phyloP scores from a whole-genome alignment of 495 filamentous ascomycete species.

The Penicillium macrosclerotiorum region DNA sequence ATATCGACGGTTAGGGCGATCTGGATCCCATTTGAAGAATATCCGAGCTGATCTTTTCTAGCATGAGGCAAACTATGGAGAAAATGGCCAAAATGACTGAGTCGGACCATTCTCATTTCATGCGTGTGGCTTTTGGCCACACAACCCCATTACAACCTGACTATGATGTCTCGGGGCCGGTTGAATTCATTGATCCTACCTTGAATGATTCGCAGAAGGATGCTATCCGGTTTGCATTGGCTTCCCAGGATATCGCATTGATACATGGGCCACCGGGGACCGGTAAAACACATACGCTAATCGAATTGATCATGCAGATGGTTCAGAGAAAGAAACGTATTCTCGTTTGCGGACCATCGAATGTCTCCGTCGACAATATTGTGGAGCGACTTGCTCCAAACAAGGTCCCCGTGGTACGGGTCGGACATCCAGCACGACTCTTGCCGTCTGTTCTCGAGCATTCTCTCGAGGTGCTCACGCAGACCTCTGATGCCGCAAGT shows the following conservation, averaged over 20 bases:
- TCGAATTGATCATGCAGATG: slow-evolving; percentile 90
- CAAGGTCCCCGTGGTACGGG: slow-evolving; percentile 80
- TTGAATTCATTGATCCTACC: slow-evolving; percentile 74
- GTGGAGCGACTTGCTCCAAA: slow-evolving; percentile 86
- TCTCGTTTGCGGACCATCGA: slow-evolving; percentile 92
- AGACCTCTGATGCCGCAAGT: slow-evolving; percentile 80
- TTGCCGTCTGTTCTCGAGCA: slow-evolving; percentile 86
- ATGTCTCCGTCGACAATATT: slow-evolving; percentile 97
- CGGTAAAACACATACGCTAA: slow-evolving; percentile 95
- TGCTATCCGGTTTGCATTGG: slow-evolving; percentile 85
- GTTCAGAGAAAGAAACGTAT: slow-evolving; percentile 67
- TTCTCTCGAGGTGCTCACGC: slow-evolving; percentile 89
- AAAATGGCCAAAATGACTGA: slow-evolving; percentile 70
- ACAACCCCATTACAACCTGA: slow-evolving; percentile 36
- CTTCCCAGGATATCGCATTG: slow-evolving; percentile 77
- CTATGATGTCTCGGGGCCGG: slow-evolving; percentile 54
- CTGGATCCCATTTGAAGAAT: neutral
- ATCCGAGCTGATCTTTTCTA: slow-evolving; percentile 24
- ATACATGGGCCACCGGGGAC: slow-evolving; percentile 97
- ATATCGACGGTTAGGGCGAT: slow-evolving; percentile 61
- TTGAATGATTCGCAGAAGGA: slow-evolving; percentile 91
- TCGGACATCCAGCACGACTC: slow-evolving; percentile 90
- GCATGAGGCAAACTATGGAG: slow-evolving; percentile 90
- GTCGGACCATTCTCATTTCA: slow-evolving; percentile 67
- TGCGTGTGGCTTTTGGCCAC: slow-evolving; percentile 78